Conservation (phyloP, 139 green algal species). For the Chlamydomonas applanata region DNA sequence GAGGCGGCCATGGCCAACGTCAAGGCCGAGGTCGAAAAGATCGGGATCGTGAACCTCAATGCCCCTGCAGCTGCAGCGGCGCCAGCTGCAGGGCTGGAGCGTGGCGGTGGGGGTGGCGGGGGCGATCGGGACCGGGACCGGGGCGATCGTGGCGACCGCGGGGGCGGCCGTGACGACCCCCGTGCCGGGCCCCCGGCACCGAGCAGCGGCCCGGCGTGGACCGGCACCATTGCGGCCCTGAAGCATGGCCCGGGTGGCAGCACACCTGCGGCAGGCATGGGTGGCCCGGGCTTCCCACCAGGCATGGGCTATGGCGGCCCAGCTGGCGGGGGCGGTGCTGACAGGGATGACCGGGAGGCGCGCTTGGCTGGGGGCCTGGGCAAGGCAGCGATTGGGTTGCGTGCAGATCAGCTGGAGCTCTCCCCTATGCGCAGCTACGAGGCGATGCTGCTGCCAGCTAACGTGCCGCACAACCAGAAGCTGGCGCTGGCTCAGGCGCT, state of each 20-base stretch:
- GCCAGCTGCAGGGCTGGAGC: not conserved
- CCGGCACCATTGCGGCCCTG: not conserved
- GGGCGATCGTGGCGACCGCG: too few species aligned
- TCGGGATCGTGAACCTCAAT: slow-evolving; percentile 64
- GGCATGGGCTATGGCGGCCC: not conserved
- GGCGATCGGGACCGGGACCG: not conserved
- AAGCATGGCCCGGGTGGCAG: not conserved
- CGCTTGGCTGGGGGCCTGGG: not conserved
- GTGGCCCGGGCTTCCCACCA: not conserved
- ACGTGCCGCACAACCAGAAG: slow-evolving; percentile 38
- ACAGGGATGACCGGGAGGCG: not conserved
- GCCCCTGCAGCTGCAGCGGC: slow-evolving; percentile 10
- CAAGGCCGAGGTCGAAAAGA: slow-evolving; percentile 39
- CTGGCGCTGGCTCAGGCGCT: slow-evolving; percentile 56
- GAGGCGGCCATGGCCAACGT: slow-evolving; percentile 27
- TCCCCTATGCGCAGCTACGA: slow-evolving; percentile 25
- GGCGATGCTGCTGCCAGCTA: slow-evolving; percentile 7
- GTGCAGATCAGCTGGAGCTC: slow-evolving; percentile 44
- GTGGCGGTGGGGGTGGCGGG: not conserved
- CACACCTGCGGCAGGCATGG: slow-evolving; percentile 3
- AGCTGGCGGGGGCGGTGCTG: not conserved
- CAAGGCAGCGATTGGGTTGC: not conserved
- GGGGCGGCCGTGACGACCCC: not conserved
- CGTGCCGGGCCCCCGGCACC: not conserved
- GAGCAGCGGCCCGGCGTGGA: not conserved